Percentiles rank a stretch among this genome's conserved stretches.
Conservation (phyloP, 352 stramenopile genomes). For the Elongisporangium anandrum region DNA sequence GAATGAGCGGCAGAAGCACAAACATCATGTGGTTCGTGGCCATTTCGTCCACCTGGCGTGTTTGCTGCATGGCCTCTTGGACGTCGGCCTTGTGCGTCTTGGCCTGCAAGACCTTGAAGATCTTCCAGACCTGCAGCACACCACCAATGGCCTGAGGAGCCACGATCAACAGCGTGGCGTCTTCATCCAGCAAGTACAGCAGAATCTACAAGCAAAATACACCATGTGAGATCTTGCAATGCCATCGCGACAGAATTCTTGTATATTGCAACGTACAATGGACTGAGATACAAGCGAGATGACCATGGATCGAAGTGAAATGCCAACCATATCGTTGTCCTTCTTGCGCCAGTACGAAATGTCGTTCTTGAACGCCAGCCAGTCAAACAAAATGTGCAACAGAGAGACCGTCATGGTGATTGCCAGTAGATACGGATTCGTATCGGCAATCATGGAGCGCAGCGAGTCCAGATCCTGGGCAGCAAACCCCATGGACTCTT, state of each 20-base stretch:
- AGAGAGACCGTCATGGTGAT: conserved; percentile 95
- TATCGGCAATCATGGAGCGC: conserved; percentile 91
- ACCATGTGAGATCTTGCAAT: background rate
- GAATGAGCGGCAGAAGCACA: conserved; percentile 61
- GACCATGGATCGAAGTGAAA: conserved; percentile 91
- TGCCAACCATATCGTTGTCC: conserved; percentile 91
- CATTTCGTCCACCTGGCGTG: conserved; percentile 70
- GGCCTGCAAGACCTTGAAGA: conserved; percentile 57
- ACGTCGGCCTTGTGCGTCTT: conserved; percentile 16
- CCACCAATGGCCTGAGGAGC: conserved; percentile 53
- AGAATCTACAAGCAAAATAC: conserved; percentile 56
- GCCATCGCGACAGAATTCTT: no score
- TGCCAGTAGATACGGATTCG: conserved; percentile 92
- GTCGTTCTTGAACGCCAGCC: conserved; percentile 97
- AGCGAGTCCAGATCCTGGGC: conserved; percentile 83
- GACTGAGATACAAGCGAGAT: conserved; percentile 92
- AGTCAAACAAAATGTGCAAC: conserved; percentile 97
- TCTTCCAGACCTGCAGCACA: conserved; percentile 88
- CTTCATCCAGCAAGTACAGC: conserved; percentile 94
- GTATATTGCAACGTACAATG: conserved; percentile 73
- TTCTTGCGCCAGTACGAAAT: conserved; percentile 94
- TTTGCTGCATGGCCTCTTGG: conserved; percentile 37
- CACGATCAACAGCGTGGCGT: conserved; percentile 93
- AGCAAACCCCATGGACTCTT: conserved; percentile 60
- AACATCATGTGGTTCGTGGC: conserved; percentile 83